Base-by-base conservation (phyloP, 1,284 basidiomycete genomes). In the Cutaneotrichosporon dermatis region DNA sequence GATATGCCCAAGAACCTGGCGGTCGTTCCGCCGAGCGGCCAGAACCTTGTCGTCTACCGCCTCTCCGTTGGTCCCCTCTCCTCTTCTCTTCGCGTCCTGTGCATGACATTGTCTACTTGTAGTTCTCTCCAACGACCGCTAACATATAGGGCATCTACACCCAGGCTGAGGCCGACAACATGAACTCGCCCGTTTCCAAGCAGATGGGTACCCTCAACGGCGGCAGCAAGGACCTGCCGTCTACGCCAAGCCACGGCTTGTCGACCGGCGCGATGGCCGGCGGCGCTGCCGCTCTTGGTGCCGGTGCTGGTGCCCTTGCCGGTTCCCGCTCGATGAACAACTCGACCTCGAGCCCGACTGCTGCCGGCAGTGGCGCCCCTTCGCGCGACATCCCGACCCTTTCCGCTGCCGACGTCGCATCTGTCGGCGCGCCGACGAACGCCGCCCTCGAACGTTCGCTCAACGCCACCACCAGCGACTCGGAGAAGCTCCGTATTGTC, bases 401-500 rank as follows among this genome's bases (percentile, higher is more conserved):
- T 49, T 60, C 70, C 3, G 63, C 71, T 33, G 63, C 64, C 40
- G 69, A 69, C 62, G 63, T 72, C n/a, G 51, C 63, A 6, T 55
- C 60, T 9, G 60, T 65, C 2, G 59, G 70, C 2, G 60, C 66
- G 4, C 60, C 70, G 3, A 70, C 74, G 43, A 69, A 74, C 60
- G 64, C 56, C 15, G 69, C 69, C 6, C 69, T 79, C 44, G 72
- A 73, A 52, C 53, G 69, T 35, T 69, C 76, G 36, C 59, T 78
- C 44, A 58, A 68, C 6, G 55, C 65, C 5, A 70, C 75, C 33
- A 69, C 70, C 13, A 70, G 72, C 52, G 73, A 74, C 55, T 69
- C 69, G 25, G 76, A 79, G 36, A 76, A 79, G 64, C 69, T 79
- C 51, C 61, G 73, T 12, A 60, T 66, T 33, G 73, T 72, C 0